Evolutionary conservation across 2,329 filamentous ascomycete species (phyloP), one percentile per base, ranked within the genome.

Genomic region (Cordyceps militaris): DNA sequence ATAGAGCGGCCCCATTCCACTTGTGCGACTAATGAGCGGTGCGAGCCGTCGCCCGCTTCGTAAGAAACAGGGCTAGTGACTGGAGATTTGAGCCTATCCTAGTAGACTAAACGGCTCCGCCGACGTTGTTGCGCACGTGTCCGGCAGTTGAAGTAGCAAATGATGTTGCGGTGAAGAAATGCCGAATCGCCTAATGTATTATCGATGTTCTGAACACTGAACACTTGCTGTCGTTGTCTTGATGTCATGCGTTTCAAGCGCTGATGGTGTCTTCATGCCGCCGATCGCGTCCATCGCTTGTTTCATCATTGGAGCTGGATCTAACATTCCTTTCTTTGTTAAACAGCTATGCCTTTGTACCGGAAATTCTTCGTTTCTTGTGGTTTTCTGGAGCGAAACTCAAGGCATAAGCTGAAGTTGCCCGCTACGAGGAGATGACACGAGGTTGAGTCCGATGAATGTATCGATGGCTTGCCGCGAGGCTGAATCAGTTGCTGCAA

Each of bases 21-120:
- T 44, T 54, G 43, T 44, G 50, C 50, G 57, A 56, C 58, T 60
- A 60, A 60, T 52, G 48, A 60, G 54, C 54, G 53, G 53, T 60
- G 58, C 53, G 58, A 60, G 53, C 53, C 58, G 58, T 52, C 23
- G 52, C 52, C 47, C 13, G 50, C 43, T 51, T 49, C 36, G 28
- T 34, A n/a, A 49, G 50, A 50, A 54, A 53, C 42, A 60, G 42
- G 48, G 47, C 49, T 58, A 58, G 57, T 44, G 36, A 48, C 40
- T 51, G 58, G 53, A 51, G 53, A 56, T 34, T 21, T 40, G 47
- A 51, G 55, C 47, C 32, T 49, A 57, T 57, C 38, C 47, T 51
- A 23, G 47, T 42, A 28, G 38, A 51, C 46, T 57, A 50, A 36
- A 47, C 24, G 47, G 28, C 55, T 57, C 55, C 46, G 55, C 55